Evolutionary conservation across 208 protist genomes (phyloP), one percentile per base, ranked within the genome.

Genomic region (Naegleria lovaniensis): DNA sequence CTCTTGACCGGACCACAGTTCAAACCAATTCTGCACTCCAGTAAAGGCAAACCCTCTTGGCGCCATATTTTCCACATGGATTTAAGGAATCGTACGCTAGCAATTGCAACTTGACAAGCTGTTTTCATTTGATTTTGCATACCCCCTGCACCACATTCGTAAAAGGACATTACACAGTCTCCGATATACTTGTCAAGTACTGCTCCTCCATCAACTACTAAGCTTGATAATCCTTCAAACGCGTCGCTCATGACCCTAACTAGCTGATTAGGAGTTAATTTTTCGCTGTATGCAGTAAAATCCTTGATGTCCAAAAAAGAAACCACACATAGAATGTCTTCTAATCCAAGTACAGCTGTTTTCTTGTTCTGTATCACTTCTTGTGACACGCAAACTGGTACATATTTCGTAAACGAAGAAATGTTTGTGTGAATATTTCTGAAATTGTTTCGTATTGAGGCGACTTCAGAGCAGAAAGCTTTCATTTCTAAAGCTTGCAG

Each of bases 121-220:
- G 11, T 55, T 19, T 39, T 36, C 6, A 25, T 22, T 29, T 76
- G 88, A 19, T 22, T 39, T 29, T 19, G 33, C 36, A 22, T 19
- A 41, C 39, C 36, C 13, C 33, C 87, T 29, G 13, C 0, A 13
- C n/a, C 25, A 88, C 52, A 58, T 33, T 38, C 25, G 0, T 22
- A 90, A 67, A 29, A 67, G 0, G 11, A 29, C 11, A 15, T 67
- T 13, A 90, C 41, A 76, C 88, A 90, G 36, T 90, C 88, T 67
- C 88, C 88, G 19, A 90, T 90, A 36, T 76, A 90, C 55, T 90
- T 90, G n/a, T 90, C 88, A 25, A 90, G 11, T 38, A 85, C 38
- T 76, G 15, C 88, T 76, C 13, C 22, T 39, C 43, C 19, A 36
- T 90, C 51, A 76, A 58, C 5, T 22, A 90, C 38, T 0, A 58